Percentiles rank a stretch among this genome's conserved stretches.
Conservation (phyloP, 2,329 filamentous ascomycete species). For the Exophiala phaeomuriformis region DNA sequence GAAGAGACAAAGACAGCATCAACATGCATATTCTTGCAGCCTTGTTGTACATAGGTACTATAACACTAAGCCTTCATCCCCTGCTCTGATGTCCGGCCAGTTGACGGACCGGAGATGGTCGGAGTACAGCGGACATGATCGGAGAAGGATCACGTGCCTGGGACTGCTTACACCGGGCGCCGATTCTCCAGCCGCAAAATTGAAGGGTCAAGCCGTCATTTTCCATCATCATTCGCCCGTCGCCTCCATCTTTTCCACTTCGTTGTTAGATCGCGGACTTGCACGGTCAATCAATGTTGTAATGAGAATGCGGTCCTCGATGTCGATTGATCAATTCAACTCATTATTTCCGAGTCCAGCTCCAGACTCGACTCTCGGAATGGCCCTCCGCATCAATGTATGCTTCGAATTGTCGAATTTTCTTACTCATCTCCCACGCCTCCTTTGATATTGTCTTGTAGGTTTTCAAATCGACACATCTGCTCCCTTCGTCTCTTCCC, state of each 20-base stretch:
- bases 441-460: background rate
- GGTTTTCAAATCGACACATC: background rate
- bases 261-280: background rate
- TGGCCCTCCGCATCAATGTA: background rate
- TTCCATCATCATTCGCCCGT: background rate
- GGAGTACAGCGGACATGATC: slow-evolving; percentile 1
- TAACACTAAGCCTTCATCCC: background rate
- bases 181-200: background rate
- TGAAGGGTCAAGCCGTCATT: background rate
- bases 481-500: background rate
- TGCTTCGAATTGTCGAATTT: background rate
- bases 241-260: background rate
- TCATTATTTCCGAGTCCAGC: background rate
- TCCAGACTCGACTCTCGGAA: background rate
- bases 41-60: background rate
- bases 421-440: slow-evolving; percentile 1
- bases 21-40: too few relatives aligned
- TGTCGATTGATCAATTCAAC: background rate
- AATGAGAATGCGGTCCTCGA: background rate
- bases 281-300: background rate
- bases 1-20: too few relatives aligned
- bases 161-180: background rate
- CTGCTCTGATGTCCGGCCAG: background rate
- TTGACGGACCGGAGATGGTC: background rate
- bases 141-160: background rate